Base-by-base conservation (phyloP, 768 basidiomycete genomes). In the Phlegmacium glaucopus region DNA sequence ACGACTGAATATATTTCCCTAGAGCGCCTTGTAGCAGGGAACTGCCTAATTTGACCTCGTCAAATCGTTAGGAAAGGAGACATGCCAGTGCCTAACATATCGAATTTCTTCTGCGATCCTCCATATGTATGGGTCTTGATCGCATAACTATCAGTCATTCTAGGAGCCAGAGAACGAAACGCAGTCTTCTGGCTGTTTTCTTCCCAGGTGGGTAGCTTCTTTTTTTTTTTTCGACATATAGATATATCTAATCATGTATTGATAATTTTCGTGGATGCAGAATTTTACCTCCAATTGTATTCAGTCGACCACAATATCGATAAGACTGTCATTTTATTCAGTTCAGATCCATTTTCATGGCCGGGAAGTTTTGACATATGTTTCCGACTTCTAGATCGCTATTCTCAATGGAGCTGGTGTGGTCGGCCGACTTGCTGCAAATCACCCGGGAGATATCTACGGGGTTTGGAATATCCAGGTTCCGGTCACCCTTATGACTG, bases 211-310 rank as follows among this genome's bases (percentile, higher is more conserved):
- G 32, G 69, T 56, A 18, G 22, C 16, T 26, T 22, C 9, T 42
- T 36, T n/a, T 48, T 42, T 45, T 25, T n/a, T n/a, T n/a, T n/a
- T n/a, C n/a, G n/a, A 15, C 8, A 15, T 30, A 6, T n/a, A 13
- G 13, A 10, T 27, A 9, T 28, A n/a, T n/a, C n/a, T n/a, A n/a
- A n/a, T n/a, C n/a, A n/a, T n/a, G 32, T n/a, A 15, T 11, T 32
- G 39, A 6, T 40, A 2, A 4, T 18, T 38, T 18, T 12, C 15
- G 12, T 12, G 18, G 34, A 42, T 15, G 17, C 49, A 77, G 78
- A 71, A 44, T 72, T 78, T 53, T 78, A 79, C 53, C 59, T 82
- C 6, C 77, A 79, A 51, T 65, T 79, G 0, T 79, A 72, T 52
- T 68, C 76, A 1, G 63, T 72, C 13, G 48, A 69, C 25, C 71